These are phyloP conservation scores for Echeveria elegans DNA, from an alignment of 164 flowering plant species.

Conservation along the genomic window DNA sequence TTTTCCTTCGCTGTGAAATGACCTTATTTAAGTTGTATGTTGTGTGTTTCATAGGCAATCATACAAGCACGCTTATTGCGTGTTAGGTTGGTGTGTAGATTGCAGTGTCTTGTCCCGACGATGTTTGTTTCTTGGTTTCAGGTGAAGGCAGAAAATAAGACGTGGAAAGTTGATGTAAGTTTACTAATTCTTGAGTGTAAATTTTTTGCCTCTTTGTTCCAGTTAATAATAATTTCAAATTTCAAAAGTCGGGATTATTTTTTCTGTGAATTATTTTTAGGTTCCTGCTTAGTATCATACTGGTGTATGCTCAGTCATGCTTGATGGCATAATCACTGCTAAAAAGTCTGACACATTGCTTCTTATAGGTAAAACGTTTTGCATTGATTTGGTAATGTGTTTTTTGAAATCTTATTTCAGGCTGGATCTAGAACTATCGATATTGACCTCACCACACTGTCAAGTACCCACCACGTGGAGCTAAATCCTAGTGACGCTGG, in stretches of 20 bases:
- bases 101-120: not conserved
- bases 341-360: not conserved
- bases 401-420: constrained; percentile 26
- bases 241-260: too few species aligned
- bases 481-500: constrained; percentile 92
- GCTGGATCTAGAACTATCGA: constrained; percentile 85
- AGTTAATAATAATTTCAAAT: too few species aligned
- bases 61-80: not conserved
- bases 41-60: not conserved
- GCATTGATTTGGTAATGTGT: not conserved
- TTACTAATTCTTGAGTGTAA: not conserved
- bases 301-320: not conserved
- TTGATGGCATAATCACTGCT: not conserved
- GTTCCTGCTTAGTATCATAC: not conserved
- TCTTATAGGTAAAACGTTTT: not conserved
- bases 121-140: constrained; percentile 20
- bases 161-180: constrained; percentile 89
- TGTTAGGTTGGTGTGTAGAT: not conserved
- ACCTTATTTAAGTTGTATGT: not conserved
- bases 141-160: constrained; percentile 88
- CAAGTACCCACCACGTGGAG: constrained; percentile 87
- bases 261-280: too few species aligned
- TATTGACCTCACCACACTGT: constrained; percentile 76
- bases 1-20: not conserved
- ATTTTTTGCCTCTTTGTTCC: not conserved